Conservation (phyloP, 1,284 basidiomycete species). For the Taiwanofungus camphoratus region DNA sequence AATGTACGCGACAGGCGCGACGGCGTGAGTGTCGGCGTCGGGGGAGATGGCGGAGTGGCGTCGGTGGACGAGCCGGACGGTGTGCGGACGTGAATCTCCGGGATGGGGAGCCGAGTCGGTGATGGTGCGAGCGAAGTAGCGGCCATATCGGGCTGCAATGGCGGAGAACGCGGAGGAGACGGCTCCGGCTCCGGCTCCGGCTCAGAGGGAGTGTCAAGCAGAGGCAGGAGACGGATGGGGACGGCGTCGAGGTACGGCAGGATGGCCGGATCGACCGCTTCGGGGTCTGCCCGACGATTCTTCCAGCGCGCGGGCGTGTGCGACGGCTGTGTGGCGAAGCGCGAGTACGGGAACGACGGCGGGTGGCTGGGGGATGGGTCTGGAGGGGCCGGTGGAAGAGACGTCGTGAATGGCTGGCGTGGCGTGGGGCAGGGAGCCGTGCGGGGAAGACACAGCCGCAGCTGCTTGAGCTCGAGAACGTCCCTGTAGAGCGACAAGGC, state of each 20-base stretch:
- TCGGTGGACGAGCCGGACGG: background rate
- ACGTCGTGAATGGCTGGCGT: conserved; percentile 25
- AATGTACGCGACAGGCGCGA: conserved; percentile 17
- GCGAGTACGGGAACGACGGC: conserved; percentile 22
- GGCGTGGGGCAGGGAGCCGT: conserved; percentile 21
- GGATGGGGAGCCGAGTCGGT: conserved; percentile 9
- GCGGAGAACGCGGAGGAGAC: conserved; percentile 6
- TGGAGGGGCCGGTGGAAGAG: conserved; percentile 18
- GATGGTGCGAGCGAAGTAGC: conserved; percentile 5
- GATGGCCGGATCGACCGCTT: conserved; percentile 23
- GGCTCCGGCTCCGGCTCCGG: conserved; percentile 7
- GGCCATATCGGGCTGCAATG: conserved; percentile 10
- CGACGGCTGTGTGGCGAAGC: conserved; percentile 23
- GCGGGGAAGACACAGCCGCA: conserved; percentile 30
- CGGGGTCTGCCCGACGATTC: conserved; percentile 20
- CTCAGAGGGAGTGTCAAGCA: conserved; percentile 19
- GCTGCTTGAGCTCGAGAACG: conserved; percentile 33
- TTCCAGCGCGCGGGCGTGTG: conserved; percentile 28
- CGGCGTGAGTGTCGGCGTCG: conserved; percentile 4
- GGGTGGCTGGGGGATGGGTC: conserved; percentile 19
- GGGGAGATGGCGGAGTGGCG: conserved; percentile 6
- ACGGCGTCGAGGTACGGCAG: conserved; percentile 29
- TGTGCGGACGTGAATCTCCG: background rate
- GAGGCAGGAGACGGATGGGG: conserved; percentile 28
- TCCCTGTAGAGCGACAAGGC: conserved; percentile 23